Conservation (phyloP, 306 rosid genomes). For the Alnus glutinosa region DNA sequence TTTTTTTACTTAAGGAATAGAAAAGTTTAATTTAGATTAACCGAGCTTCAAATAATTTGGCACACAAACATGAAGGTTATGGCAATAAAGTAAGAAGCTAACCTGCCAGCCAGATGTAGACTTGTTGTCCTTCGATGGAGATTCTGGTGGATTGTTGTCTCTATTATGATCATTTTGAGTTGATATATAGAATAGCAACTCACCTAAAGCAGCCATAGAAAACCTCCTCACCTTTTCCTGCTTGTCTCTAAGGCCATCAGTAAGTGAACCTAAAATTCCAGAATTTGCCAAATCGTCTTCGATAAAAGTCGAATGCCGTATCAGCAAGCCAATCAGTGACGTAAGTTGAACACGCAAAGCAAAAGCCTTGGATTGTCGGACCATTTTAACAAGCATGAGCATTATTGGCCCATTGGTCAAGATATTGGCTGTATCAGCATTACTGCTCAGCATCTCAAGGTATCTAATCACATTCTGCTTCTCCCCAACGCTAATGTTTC, state of each 20-base stretch:
- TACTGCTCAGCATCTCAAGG: conserved; percentile 86
- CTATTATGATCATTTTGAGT: conserved; percentile 74
- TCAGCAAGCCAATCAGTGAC: conserved; percentile 84
- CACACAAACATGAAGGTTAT: conserved; percentile 24
- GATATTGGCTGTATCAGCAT: conserved; percentile 89
- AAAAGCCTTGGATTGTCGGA: conserved; percentile 78
- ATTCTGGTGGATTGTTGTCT: conserved; percentile 66
- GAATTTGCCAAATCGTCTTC: conserved; percentile 84
- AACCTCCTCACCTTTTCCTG: conserved; percentile 96
- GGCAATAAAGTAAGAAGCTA: conserved; percentile 36
- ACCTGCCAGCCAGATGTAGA: conserved; percentile 85
- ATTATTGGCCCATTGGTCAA: conserved; percentile 97
- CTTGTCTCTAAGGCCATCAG: conserved; percentile 91
- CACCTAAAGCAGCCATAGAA: conserved; percentile 98
- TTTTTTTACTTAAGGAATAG: conserved; percentile 11
- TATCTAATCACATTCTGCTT: conserved; percentile 88
- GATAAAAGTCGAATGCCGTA: conserved; percentile 86
- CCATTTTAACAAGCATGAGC: conserved; percentile 87
- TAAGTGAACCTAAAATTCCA: conserved; percentile 80
- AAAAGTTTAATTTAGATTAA: conserved; percentile 20
- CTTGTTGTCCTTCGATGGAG: conserved; percentile 78
- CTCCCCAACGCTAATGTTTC: conserved; percentile 75
- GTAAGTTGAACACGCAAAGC: conserved; percentile 93
- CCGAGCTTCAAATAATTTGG: conserved; percentile 21
- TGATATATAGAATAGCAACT: conserved; percentile 86